Evolutionary conservation across 169 alveolate genomes (phyloP).

Genomic region (Plasmodium berghei): DNA sequence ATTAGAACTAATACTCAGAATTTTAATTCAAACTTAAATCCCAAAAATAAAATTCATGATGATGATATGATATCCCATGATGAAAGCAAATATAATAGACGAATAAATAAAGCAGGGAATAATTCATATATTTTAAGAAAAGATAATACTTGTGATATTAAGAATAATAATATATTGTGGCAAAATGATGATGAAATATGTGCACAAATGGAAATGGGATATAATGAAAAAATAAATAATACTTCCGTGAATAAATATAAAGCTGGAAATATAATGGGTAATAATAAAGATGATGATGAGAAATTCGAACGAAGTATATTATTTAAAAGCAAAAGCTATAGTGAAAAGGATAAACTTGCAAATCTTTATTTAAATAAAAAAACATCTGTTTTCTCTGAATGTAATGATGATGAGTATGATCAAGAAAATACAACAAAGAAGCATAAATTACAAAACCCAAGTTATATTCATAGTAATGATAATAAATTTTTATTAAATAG

Average conservation of each 20-base stretch:
- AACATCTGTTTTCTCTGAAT: constrained; percentile 32
- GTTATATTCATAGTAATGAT: constrained; percentile 3
- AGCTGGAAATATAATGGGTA: not conserved
- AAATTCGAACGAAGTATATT: not conserved
- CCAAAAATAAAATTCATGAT: too few species aligned
- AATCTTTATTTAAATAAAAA: constrained; percentile 26
- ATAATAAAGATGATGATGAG: not conserved
- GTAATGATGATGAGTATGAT: not conserved
- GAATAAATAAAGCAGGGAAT: too few species aligned
- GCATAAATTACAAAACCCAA: constrained; percentile 4
- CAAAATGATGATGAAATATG: too few species aligned
- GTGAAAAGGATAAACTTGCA: constrained; percentile 31
- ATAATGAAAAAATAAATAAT: too few species aligned
- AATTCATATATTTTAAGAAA: too few species aligned
- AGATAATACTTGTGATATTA: too few species aligned
- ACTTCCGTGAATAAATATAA: not conserved
- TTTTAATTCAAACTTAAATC: too few species aligned
- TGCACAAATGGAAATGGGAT: too few species aligned
- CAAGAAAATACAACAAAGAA: not conserved
- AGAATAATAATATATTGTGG: too few species aligned
- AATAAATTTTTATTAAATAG: constrained; percentile 44
- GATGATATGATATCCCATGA: not conserved
- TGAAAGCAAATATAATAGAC: not conserved
- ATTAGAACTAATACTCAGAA: not conserved
- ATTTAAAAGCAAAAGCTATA: constrained; percentile 42